Evolutionary conservation across 768 basidiomycete species (phyloP).

Genomic region (Tylopilus cervinicoccineus): DNA sequence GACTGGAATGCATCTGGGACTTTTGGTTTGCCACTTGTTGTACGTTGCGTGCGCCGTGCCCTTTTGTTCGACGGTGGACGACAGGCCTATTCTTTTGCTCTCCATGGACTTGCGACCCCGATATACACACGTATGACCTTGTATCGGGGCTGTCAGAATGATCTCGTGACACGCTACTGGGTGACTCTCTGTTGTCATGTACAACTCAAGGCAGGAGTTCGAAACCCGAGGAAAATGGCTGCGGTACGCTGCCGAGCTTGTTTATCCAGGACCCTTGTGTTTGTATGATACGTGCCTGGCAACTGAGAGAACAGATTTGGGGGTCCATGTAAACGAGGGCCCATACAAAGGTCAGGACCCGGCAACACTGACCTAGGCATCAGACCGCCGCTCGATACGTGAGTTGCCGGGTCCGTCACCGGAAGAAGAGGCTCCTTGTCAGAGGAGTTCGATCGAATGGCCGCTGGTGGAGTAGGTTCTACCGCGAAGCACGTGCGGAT

Average conservation of each 20-base stretch:
- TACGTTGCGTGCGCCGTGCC: conserved; percentile 5
- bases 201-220: background rate
- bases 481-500: conserved; percentile 22
- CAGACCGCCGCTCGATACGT: background rate
- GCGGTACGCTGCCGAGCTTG: conserved; percentile 4
- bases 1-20: conserved; percentile 1
- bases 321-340: background rate
- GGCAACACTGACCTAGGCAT: background rate
- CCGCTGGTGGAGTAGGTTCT: conserved; percentile 9
- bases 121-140: conserved; percentile 5
- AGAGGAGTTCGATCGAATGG: background rate
- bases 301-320: conserved; percentile 7
- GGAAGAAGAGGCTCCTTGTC: background rate
- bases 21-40: background rate
- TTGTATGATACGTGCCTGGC: conserved; percentile 15
- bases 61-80: conserved; percentile 3
- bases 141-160: background rate
- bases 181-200: background rate
- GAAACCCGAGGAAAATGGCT: background rate
- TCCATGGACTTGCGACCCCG: background rate
- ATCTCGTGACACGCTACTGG: background rate
- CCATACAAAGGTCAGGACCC: background rate
- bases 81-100: conserved; percentile 5
- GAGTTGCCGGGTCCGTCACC: conserved; percentile 6
- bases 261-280: conserved; percentile 1